phyloP scores from a whole-genome alignment of 306 rosid genomes.

The Chamaecrista fasciculata region DNA sequence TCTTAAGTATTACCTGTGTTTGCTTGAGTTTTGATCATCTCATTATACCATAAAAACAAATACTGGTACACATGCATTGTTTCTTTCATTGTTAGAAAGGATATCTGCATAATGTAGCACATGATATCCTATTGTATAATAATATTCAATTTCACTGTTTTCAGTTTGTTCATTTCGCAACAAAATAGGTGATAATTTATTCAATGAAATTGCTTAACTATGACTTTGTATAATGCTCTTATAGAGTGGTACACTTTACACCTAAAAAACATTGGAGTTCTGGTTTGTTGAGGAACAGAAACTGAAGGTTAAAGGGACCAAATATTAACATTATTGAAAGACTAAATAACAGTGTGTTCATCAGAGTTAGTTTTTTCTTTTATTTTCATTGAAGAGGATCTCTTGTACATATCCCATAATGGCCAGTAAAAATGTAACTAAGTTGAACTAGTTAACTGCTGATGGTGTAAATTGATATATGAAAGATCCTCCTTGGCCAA shows the following conservation, averaged over 20 bases:
- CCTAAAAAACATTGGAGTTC: neutral
- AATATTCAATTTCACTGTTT: neutral
- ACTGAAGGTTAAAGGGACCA: neutral
- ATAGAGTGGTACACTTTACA: neutral
- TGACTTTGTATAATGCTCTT: neutral
- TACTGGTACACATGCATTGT: neutral
- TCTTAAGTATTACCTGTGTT: neutral
- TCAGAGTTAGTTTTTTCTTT: neutral
- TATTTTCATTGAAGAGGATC: too few species aligned
- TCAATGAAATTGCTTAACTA: neutral
- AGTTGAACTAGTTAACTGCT: neutral
- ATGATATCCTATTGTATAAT: neutral
- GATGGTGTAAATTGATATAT: neutral
- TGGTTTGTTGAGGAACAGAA: neutral
- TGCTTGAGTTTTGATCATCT: slow-evolving; percentile 21
- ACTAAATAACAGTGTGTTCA: neutral
- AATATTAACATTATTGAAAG: neutral
- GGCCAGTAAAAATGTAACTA: neutral
- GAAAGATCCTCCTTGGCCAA: too few species aligned
- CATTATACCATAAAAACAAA: slow-evolving; percentile 5
- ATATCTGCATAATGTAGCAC: neutral
- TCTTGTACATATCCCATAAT: neutral
- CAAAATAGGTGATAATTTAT: neutral
- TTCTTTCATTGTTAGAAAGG: neutral
- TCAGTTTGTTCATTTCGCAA: neutral